Evolutionary conservation across 2,329 filamentous ascomycete species (phyloP).

Genomic region (Trichoderma cornu-damae): DNA sequence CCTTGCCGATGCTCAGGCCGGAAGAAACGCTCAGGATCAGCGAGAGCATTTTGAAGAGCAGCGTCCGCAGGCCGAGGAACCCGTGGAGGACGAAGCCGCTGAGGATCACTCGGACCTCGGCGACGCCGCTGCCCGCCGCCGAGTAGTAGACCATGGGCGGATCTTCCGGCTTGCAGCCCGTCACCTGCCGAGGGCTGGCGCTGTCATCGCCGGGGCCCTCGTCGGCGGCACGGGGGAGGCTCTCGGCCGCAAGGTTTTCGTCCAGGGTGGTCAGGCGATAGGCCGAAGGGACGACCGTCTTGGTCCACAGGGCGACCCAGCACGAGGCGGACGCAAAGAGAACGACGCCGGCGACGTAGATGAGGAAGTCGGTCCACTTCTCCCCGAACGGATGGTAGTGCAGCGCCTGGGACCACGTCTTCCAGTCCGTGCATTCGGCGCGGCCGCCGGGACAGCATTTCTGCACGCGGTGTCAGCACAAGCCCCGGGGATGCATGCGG

Average conservation of each 20-base stretch:
- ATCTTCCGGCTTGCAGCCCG: constrained; percentile 33
- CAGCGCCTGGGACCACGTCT: constrained; percentile 49
- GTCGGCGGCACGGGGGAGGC: constrained; percentile 34
- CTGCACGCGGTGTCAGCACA: constrained; percentile 30
- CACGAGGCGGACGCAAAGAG: constrained; percentile 67
- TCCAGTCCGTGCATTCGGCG: constrained; percentile 53
- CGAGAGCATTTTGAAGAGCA: constrained; percentile 77
- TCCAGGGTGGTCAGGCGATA: constrained; percentile 84
- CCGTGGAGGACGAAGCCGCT: constrained; percentile 96
- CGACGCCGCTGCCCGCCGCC: constrained; percentile 90
- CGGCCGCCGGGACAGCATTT: constrained; percentile 51
- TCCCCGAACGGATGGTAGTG: constrained; percentile 41
- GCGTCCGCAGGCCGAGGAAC: constrained; percentile 82
- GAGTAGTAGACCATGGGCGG: constrained; percentile 91
- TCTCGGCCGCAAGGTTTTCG: constrained; percentile 77
- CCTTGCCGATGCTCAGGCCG: constrained; percentile 89
- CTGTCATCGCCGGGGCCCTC: constrained; percentile 42
- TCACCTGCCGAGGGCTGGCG: constrained; percentile 39
- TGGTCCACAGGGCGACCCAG: constrained; percentile 78
- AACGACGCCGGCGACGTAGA: constrained; percentile 71
- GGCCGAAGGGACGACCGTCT: constrained; percentile 85
- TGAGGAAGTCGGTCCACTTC: constrained; percentile 67
- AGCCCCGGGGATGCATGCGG: no score
- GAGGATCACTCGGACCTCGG: constrained; percentile 95
- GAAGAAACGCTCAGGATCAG: constrained; percentile 87